phyloP scores from a whole-genome alignment of 176 grass and related monocot species.

The Lolium rigidum region DNA sequence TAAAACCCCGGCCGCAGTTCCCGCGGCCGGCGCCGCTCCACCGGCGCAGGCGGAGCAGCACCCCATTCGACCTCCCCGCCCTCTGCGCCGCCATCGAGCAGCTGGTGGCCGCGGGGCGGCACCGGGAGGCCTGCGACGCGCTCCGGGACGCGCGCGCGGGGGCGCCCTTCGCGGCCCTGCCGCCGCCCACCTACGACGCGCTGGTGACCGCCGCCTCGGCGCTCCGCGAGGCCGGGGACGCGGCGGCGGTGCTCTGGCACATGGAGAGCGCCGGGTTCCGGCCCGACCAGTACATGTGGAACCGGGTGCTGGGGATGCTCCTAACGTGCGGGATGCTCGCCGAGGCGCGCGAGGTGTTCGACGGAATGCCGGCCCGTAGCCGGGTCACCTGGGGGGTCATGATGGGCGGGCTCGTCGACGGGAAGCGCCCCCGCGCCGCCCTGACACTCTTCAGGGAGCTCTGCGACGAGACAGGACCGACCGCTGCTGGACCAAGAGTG shows the following conservation, averaged over 20 bases:
- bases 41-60: background rate
- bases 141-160: slow-evolving; percentile 52
- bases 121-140: slow-evolving; percentile 66
- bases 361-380: slow-evolving; percentile 61
- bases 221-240: slow-evolving; percentile 47
- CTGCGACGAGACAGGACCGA: slow-evolving; percentile 33
- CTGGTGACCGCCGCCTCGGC: slow-evolving; percentile 56
- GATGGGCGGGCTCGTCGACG: slow-evolving; percentile 64
- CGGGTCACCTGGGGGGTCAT: slow-evolving; percentile 63
- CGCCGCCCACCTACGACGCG: slow-evolving; percentile 55
- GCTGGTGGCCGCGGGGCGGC: slow-evolving; percentile 48
- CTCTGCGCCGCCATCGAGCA: slow-evolving; percentile 61
- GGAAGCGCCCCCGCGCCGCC: slow-evolving; percentile 44
- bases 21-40: slow-evolving; percentile 20
- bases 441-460: slow-evolving; percentile 60
- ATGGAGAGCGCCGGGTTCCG: slow-evolving; percentile 55
- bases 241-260: slow-evolving; percentile 63
- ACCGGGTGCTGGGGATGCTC: slow-evolving; percentile 56
- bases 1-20: slow-evolving; percentile 54
- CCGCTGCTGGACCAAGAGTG: slow-evolving; percentile 24
- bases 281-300: slow-evolving; percentile 65
- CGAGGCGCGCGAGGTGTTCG: slow-evolving; percentile 68
- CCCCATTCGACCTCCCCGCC: slow-evolving; percentile 28
- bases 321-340: slow-evolving; percentile 64
- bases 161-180: slow-evolving; percentile 35